Base-by-base conservation (phyloP, 2,329 filamentous ascomycete genomes). In the Neoscytalidium dimidiatum region DNA sequence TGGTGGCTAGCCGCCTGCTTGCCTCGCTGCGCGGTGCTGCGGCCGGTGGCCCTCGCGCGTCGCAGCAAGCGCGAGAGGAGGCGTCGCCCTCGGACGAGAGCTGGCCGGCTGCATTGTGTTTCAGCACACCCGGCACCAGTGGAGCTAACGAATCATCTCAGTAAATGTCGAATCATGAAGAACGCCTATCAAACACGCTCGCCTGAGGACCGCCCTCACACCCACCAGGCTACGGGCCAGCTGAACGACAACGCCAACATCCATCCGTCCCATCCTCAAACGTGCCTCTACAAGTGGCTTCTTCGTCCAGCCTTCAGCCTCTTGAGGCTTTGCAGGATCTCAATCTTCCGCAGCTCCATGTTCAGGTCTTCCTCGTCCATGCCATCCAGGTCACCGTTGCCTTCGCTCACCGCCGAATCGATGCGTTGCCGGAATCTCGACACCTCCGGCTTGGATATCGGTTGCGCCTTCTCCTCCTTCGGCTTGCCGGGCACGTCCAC, bases 401-500 rank as follows among this genome's bases (percentile, higher is more conserved):
- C 44, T 8, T 62, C 60, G 31, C 44, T 49, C 7, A 52, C 60
- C 14, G 44, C 60, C 60, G 44, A 52, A 44, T 52, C 48, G 21
- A 62, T 41, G 7, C 56, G 56, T n/a, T 46, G 38, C 26, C 56
- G 38, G 41, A 60, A 46, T 19, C 11, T 46, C 41, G 56, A 44
- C n/a, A 26, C 41, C 56, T 62, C 58, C 17, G 43, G 58, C 58
- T 26, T 51, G 58, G 33, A 31, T 13, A 26, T 3, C n/a, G 43
- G 23, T 33, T 21, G 17, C 52, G 19, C 3, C 17, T 41, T 44
- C 26, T 44, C 53, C 38, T 43, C 53, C 53, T 44, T 44, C 28
- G 58, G 28, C 58, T 41, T 52, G 29, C 60, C 71, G 13, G 72
- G 69, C 23, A 72, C 70, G 8, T 75, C 74, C 41, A 82, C 71